A percentile compares a stretch with the other conserved stretches of the same genome.
These are phyloP conservation scores for Acer campestre DNA, from an alignment of 345 rosid species.

Conservation along the genomic window DNA sequence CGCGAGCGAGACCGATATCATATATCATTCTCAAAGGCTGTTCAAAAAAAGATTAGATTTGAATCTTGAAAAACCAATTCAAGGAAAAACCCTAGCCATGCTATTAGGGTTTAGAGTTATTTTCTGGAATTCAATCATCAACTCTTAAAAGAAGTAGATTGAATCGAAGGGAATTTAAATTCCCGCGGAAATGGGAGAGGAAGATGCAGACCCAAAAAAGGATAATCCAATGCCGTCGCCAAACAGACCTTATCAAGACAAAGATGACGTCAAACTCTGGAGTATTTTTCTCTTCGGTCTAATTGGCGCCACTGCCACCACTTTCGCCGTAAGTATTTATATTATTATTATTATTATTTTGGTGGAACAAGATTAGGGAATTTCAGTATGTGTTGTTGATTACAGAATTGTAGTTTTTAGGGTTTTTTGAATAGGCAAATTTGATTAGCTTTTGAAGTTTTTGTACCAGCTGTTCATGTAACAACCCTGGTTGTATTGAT, in stretches of 20 bases:
- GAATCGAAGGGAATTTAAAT: constrained; percentile 3
- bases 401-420: neutral
- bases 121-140: constrained; percentile 16
- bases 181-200: constrained; percentile 41
- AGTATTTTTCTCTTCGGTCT: constrained; percentile 70
- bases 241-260: constrained; percentile 36
- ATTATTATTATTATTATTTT: neutral
- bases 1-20: neutral
- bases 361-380: neutral
- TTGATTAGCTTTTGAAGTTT: neutral
- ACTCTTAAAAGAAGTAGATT: neutral
- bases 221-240: constrained; percentile 37
- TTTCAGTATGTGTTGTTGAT: neutral
- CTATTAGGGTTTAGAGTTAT: constrained; percentile 20
- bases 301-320: constrained; percentile 90
- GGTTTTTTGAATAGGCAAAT: neutral
- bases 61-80: neutral
- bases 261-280: constrained; percentile 66
- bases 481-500: neutral
- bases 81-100: constrained; percentile 30
- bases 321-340: constrained; percentile 64
- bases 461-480: neutral
- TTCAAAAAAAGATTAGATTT: neutral
- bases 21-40: neutral
- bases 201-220: constrained; percentile 43